phyloP scores from a whole-genome alignment of 2,329 filamentous ascomycete genomes.

The Colletotrichum sojae region DNA sequence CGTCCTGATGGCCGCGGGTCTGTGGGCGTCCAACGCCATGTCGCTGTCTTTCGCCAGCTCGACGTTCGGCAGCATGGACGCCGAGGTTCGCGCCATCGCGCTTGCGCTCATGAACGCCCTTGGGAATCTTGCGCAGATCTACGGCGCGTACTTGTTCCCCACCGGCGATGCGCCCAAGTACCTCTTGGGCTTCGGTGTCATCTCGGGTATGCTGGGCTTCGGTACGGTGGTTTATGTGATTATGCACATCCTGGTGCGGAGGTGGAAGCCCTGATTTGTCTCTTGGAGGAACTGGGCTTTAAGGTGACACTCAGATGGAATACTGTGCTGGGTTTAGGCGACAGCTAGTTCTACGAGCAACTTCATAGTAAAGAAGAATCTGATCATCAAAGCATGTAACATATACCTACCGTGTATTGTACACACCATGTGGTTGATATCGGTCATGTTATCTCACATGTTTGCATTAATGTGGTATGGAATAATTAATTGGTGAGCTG shows the following conservation, averaged over 20 bases:
- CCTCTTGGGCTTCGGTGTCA: conserved; percentile 54
- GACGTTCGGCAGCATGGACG: conserved; percentile 63
- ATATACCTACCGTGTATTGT: too few species aligned
- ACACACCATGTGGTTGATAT: too few species aligned
- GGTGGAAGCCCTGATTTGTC: conserved; percentile 8
- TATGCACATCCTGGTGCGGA: conserved; percentile 34
- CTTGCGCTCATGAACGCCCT: conserved; percentile 70
- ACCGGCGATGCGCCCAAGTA: conserved; percentile 63
- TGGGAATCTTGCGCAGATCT: conserved; percentile 69
- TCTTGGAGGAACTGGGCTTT: too few species aligned
- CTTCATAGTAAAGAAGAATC: too few species aligned
- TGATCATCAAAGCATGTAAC: too few species aligned
- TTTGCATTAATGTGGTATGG: too few species aligned
- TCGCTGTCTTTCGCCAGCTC: conserved; percentile 66
- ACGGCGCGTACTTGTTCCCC: conserved; percentile 68
- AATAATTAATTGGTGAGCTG: too few species aligned
- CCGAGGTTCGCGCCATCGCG: conserved; percentile 59
- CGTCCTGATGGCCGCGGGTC: conserved; percentile 68
- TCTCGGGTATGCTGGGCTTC: conserved; percentile 51
- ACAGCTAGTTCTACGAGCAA: too few species aligned
- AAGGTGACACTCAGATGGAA: too few species aligned
- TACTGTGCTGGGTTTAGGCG: too few species aligned
- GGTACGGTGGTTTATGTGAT: conserved; percentile 36
- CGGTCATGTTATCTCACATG: too few species aligned
- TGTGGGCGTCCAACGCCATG: conserved; percentile 68